A percentile compares a stretch with the other conserved stretches of the same genome.
Conservation (phyloP, 768 basidiomycete genomes). For the Xanthoconium purpureum region DNA sequence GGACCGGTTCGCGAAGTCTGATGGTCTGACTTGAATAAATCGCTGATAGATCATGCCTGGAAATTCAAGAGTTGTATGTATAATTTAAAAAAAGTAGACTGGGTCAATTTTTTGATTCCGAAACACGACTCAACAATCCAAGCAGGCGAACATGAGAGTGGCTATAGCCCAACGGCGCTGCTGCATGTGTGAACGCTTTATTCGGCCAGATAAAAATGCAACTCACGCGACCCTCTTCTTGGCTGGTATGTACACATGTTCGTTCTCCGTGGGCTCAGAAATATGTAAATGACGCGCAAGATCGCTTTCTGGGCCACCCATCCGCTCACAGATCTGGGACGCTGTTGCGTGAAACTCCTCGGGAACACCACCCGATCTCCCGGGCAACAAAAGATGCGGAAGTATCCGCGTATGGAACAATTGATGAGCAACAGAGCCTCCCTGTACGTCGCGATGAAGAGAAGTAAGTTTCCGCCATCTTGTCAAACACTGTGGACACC, state of each 20-base stretch:
- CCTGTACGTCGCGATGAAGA: slow-evolving; percentile 11
- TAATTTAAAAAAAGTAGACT: slow-evolving; percentile 10
- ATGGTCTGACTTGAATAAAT: background rate
- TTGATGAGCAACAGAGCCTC: slow-evolving; percentile 33
- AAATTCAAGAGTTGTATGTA: background rate
- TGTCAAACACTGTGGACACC: slow-evolving; percentile 4
- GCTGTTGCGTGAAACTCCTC: slow-evolving; percentile 30
- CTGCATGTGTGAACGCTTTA: background rate
- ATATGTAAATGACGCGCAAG: slow-evolving; percentile 3
- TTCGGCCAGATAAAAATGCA: background rate
- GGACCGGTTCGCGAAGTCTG: background rate
- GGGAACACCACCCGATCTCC: slow-evolving; percentile 27
- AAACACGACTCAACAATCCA: slow-evolving; percentile 7
- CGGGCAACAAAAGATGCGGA: slow-evolving; percentile 31
- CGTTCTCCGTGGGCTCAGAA: slow-evolving; percentile 1
- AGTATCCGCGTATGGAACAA: slow-evolving; percentile 37
- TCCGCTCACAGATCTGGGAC: slow-evolving; percentile 25
- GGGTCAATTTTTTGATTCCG: slow-evolving; percentile 2
- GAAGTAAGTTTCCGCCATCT: slow-evolving; percentile 5
- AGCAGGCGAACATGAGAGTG: background rate
- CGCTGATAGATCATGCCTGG: background rate
- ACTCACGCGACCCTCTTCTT: slow-evolving; percentile 27
- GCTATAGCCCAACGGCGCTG: slow-evolving; percentile 19
- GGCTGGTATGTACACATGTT: slow-evolving; percentile 5
- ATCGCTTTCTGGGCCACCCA: slow-evolving; percentile 31